Evolutionary conservation across 2,329 filamentous ascomycete species (phyloP), one percentile per base, ranked within the genome.

Genomic region (Rachicladosporium sp.): DNA sequence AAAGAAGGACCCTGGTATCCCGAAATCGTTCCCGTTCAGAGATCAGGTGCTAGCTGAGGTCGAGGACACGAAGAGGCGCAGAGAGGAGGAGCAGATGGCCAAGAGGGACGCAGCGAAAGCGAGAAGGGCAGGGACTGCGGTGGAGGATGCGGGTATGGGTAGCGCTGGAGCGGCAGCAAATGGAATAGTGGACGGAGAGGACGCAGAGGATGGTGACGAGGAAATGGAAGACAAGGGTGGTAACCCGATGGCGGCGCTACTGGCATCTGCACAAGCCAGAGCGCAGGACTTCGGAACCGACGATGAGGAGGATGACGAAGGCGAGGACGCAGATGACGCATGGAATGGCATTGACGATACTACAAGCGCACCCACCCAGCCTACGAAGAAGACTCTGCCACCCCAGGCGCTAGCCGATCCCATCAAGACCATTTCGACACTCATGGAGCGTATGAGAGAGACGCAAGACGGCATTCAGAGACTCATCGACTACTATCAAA

Each of bases 1-100:
- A 51, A 96, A 95, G 76, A 98, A 96, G 69, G 91, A 98, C 55
- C 91, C 89, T 15, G 91, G 91, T 36, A 95, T 98, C 46, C 91
- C 91, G 31, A 98, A 96, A 58, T 67, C 95, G 29, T 98, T 95
- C 67, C 91, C 91, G 1, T 95, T 91, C 72, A 98, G 98, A 69
- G 88, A 95, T 62, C 88, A 82, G 70, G 75, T 98, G 21, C 74
- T 98, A 29, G 78, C 88, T 43, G 87, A 98, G 64, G 93, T 98
- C 53, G 91, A 98, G 66, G 85, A 94, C 65, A 81, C 77, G 53
- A 82, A 82, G 57, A 68, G 80, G 50, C 69, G 75, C 60, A 95
- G 89, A 68, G 77, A 78, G 47, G 87, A 94, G 56, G 85, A 94
- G 56, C 72, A 73, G 42, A 70, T 75, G 60, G 74, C 74, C 57